Base-by-base conservation (phyloP, 1,139 yeast genomes). In the Candida buenavistaensis region DNA sequence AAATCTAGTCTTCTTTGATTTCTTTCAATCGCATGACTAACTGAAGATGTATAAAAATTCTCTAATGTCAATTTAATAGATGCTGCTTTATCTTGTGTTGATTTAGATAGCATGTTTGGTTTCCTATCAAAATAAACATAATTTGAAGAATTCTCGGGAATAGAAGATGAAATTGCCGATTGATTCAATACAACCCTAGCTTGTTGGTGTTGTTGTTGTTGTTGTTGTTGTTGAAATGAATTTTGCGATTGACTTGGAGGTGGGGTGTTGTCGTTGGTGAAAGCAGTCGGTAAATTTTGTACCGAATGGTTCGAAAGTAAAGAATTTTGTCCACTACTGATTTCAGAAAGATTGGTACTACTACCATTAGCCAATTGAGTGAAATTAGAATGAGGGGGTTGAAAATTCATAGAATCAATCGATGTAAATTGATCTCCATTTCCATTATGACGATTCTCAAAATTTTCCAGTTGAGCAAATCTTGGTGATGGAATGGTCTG, bases 81-180 rank as follows among this genome's bases (percentile, higher is more conserved):
- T 2, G 88, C 75, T 1, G 92, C 86, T 47, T 77, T 80, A 51
- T 84, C 92, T 52, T 82, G 90, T 1, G 87, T 68, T 9, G 68
- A 54, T 45, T 82, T 81, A 28, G 79, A 73, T 51, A 84, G 67
- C 49, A 75, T 67, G 44, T 85, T 94, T 0, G 97, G 97, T 51
- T 86, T 89, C 46, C 97, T 78, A 51, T 84, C 90, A 61, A 90
- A 85, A 52, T 80, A 76, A 37, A 84, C 88, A 48, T 82, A 82
- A 22, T 15, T 28, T 32, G 36, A 20, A 25, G 34, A 7, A 30
- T 35, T 11, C 32, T 32, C 25, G 31, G 44, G n/a, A 25, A 32
- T 30, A 23, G 35, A 11, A 34, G 38, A 10, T 20, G 30, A 17
- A 32, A 39, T 13, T 26, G 32, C 24, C 22, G 31, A 36, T 24